These are phyloP conservation scores for Ambrosia artemisiifolia DNA, from an alignment of 129 eudicot species.

Conservation along the genomic window DNA sequence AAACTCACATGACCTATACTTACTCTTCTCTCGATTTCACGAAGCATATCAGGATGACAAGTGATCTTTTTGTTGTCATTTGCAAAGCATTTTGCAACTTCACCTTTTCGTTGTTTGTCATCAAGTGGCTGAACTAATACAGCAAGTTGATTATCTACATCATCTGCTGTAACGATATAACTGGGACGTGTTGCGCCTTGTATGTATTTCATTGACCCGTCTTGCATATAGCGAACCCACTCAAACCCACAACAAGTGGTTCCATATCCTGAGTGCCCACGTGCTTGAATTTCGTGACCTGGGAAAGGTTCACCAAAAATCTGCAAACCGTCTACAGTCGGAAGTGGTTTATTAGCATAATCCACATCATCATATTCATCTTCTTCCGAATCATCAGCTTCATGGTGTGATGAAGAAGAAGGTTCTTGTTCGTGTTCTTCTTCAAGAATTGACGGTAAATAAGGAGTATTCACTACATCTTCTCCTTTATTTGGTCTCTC, in stretches of 20 bases:
- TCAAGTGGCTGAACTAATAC: constrained; percentile 58
- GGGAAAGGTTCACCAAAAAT: constrained; percentile 52
- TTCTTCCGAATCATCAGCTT: constrained; percentile 28
- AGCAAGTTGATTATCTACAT: constrained; percentile 45
- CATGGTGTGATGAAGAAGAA: constrained; percentile 25
- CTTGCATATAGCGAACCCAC: constrained; percentile 55
- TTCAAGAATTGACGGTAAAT: constrained; percentile 39
- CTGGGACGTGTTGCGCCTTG: constrained; percentile 47
- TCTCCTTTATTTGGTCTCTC: constrained; percentile 20
- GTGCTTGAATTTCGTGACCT: constrained; percentile 47
- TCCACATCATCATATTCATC: constrained; percentile 15
- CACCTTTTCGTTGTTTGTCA: constrained; percentile 33
- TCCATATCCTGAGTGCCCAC: constrained; percentile 44
- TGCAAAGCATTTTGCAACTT: constrained; percentile 37
- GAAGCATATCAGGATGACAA: constrained; percentile 40
- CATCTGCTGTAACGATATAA: constrained; percentile 39
- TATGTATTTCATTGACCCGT: constrained; percentile 45
- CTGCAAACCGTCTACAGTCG: constrained; percentile 46
- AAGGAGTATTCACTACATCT: constrained; percentile 17
- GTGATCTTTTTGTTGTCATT: constrained; percentile 42
- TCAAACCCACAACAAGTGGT: constrained; percentile 45
- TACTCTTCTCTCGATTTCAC: constrained; percentile 20
- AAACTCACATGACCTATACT: constrained; percentile 18
- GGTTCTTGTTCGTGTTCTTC: constrained; percentile 31
- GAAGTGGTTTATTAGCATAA: constrained; percentile 21